Evolutionary conservation across 2,329 filamentous ascomycete species (phyloP).

Genomic region (Tricladium varicosporioides): DNA sequence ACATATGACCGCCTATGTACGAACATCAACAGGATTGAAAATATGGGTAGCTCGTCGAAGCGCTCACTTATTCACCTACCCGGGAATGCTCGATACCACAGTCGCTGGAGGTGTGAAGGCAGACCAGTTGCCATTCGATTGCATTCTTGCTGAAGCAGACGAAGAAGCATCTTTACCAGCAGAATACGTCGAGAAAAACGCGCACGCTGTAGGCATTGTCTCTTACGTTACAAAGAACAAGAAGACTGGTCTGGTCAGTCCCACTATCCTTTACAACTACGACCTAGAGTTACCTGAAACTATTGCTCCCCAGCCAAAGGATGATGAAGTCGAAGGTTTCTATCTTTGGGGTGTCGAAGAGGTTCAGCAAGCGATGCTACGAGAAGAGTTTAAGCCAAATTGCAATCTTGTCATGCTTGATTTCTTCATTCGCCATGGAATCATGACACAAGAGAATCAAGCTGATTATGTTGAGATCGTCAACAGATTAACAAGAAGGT

Average conservation of each 20-base stretch:
- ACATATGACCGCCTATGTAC: conserved; percentile 64
- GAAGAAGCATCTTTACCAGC: conserved; percentile 72
- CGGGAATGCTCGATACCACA: conserved; percentile 74
- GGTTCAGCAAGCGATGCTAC: conserved; percentile 59
- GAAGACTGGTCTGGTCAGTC: conserved; percentile 60
- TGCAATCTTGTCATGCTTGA: conserved; percentile 76
- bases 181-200: conserved; percentile 51
- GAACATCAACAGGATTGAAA: conserved; percentile 46
- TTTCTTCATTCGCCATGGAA: conserved; percentile 76
- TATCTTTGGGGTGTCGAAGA: conserved; percentile 59
- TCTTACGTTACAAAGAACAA: conserved; percentile 68
- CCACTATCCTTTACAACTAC: conserved; percentile 72
- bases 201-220: conserved; percentile 56
- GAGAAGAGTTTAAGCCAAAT: conserved; percentile 81
- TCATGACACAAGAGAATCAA: conserved; percentile 71
- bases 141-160: conserved; percentile 66
- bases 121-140: conserved; percentile 62
- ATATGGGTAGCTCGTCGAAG: conserved; percentile 73
- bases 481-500: neutral
- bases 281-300: conserved; percentile 64
- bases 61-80: conserved; percentile 67
- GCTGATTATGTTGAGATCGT: conserved; percentile 7
- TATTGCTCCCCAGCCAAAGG: conserved; percentile 63
- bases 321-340: conserved; percentile 79
- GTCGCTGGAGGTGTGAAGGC: conserved; percentile 75